Evolutionary conservation across 768 basidiomycete species (phyloP).

Genomic region (Collybia sordida): DNA sequence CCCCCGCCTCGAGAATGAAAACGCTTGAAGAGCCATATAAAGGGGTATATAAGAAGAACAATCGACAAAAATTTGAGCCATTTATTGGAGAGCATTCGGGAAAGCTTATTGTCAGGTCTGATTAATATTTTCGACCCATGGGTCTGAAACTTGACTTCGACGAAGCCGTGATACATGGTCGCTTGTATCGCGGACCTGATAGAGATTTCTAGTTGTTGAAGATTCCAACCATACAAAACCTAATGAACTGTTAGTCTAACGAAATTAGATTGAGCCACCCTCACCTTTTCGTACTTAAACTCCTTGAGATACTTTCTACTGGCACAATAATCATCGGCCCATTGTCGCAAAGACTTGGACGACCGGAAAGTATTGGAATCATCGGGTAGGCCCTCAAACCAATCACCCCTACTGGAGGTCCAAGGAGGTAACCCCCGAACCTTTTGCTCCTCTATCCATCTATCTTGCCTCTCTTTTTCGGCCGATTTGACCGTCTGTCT

Average conservation of each 20-base stretch:
- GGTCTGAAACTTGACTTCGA: slow-evolving; percentile 52
- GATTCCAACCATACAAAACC: slow-evolving; percentile 49
- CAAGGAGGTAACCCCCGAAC: slow-evolving; percentile 52
- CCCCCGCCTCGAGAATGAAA: slow-evolving; percentile 71
- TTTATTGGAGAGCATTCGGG: slow-evolving; percentile 64
- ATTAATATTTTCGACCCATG: slow-evolving; percentile 54
- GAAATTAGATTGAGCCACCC: slow-evolving; percentile 5
- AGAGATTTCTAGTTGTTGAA: slow-evolving; percentile 37
- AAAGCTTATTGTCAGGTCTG: slow-evolving; percentile 64
- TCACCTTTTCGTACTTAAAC: slow-evolving; percentile 71
- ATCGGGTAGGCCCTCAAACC: slow-evolving; percentile 14
- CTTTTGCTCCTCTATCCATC: slow-evolving; percentile 43
- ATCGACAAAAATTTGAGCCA: slow-evolving; percentile 73
- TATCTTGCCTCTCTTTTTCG: slow-evolving; percentile 41
- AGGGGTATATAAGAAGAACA: slow-evolving; percentile 71
- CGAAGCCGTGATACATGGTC: slow-evolving; percentile 43
- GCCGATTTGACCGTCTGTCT: slow-evolving; percentile 32
- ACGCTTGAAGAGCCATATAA: slow-evolving; percentile 78
- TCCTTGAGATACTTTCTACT: slow-evolving; percentile 74
- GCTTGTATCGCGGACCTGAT: slow-evolving; percentile 39
- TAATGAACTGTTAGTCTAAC: slow-evolving; percentile 9
- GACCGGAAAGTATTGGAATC: slow-evolving; percentile 37
- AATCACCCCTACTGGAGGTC: slow-evolving; percentile 23
- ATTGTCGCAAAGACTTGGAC: slow-evolving; percentile 64
- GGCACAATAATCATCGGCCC: slow-evolving; percentile 83